Percentiles rank a stretch among this genome's conserved stretches.
Evolutionary conservation across 306 rosid species (phyloP).

Genomic region (Fragaria nilgerrensis): DNA sequence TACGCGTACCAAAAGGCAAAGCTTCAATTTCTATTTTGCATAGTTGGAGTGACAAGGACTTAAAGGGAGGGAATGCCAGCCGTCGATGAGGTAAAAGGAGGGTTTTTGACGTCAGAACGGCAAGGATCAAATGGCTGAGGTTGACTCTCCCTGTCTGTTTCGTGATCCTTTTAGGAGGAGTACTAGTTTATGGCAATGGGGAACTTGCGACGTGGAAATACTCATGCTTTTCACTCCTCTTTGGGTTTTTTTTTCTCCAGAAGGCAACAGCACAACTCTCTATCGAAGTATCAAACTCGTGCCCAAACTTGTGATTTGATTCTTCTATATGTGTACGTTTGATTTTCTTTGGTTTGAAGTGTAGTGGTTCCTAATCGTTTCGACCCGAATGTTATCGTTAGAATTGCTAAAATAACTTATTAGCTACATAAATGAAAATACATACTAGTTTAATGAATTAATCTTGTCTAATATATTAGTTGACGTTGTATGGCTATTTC

Average conservation of each 20-base stretch:
- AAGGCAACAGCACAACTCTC: background rate
- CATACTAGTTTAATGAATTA: no score
- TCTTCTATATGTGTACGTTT: background rate
- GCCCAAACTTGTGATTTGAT: background rate
- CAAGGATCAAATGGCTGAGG: conserved; percentile 10
- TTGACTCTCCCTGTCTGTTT: conserved; percentile 16
- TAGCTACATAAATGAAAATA: no score
- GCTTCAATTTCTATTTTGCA: background rate
- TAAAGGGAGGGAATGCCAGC: conserved; percentile 12
- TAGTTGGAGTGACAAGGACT: background rate
- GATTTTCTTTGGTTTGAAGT: background rate
- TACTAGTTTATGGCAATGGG: background rate
- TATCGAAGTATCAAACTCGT: background rate
- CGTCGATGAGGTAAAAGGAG: conserved; percentile 15
- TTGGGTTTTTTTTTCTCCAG: background rate
- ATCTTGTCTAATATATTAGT: no score
- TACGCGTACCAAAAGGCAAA: conserved; percentile 7
- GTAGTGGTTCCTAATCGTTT: background rate
- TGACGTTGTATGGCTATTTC: no score
- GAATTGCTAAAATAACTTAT: background rate
- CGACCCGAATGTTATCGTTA: background rate
- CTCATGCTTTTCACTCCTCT: background rate
- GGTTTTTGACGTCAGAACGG: conserved; percentile 29
- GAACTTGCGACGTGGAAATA: conserved; percentile 17
- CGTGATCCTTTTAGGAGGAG: background rate